Base-by-base conservation (phyloP, 2,329 filamentous ascomycete genomes). In the Esteya vermicola region DNA sequence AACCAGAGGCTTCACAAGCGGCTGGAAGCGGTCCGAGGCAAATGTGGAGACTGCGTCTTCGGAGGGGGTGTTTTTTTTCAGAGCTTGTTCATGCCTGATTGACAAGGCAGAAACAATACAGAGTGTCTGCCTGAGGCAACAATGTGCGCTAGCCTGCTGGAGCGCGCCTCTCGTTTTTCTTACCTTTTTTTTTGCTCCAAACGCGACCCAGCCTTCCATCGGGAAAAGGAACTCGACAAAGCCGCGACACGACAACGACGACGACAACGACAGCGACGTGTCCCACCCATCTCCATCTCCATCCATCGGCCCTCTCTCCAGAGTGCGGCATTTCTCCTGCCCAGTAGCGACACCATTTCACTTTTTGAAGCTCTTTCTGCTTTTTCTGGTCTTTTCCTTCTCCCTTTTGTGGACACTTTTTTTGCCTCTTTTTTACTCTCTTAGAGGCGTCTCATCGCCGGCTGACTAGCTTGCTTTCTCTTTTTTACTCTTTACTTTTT, bases 1-100 rank as follows among this genome's bases (percentile, higher is more conserved):
- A 21, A 23, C 31, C 19, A 31, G 36, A n/a, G n/a, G 31, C 16
- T 3, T 22, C 20, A n/a, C 19, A n/a, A n/a, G n/a, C 57, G 58
- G 58, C 47, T 61, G 52, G 51, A 54, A 44, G 53, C 57, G 58
- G 58, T 55, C 58, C 58, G 58, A 61, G 58, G 57, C 46, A 36
- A 12, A 14, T 19, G 20, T 4, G 7, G 38, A 13, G 9, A 12
- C 13, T 18, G 31, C 26, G 38, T 18, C 20, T 14, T 40, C 30
- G 22, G 22, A 33, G 28, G 21, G 10, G 9, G 9, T 19, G 9
- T 14, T 10, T 4, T 26, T 9, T 25, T 19, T 22, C 18, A n/a
- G n/a, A n/a, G n/a, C n/a, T n/a, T n/a, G n/a, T n/a, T n/a, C n/a
- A n/a, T 34, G 33, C 33, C 33, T 34, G 33, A 22, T 9, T 14